Conservation (phyloP, 1,284 basidiomycete species). For the Blastosporella zonata region DNA sequence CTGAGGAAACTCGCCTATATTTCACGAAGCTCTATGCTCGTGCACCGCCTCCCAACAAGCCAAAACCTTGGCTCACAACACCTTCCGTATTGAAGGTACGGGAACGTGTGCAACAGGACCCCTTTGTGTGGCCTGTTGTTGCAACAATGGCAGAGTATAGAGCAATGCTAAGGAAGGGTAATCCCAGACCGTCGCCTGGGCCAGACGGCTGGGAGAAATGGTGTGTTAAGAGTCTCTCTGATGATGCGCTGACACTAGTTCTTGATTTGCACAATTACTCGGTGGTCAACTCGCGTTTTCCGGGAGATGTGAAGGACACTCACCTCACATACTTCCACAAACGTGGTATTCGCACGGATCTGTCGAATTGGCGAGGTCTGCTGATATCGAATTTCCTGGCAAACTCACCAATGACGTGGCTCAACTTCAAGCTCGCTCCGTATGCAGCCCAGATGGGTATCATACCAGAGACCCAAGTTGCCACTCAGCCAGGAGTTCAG, state of each 20-base stretch:
- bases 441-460: conserved; percentile 22
- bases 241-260: conserved; percentile 23
- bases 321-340: conserved; percentile 26
- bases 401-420: conserved; percentile 22
- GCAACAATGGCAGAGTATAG: conserved; percentile 14
- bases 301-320: conserved; percentile 22
- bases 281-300: conserved; percentile 24
- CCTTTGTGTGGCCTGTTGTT: conserved; percentile 24
- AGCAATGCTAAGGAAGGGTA: conserved; percentile 23
- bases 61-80: conserved; percentile 11
- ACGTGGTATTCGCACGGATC: conserved; percentile 20
- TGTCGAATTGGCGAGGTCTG: conserved; percentile 29
- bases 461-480: conserved; percentile 29
- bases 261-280: conserved; percentile 29
- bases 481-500: conserved; percentile 32
- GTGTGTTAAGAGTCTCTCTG: conserved; percentile 23
- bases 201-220: conserved; percentile 35
- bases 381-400: conserved; percentile 23
- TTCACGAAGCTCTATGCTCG: conserved; percentile 2
- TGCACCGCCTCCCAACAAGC: conserved; percentile 6
- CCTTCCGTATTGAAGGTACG: conserved; percentile 2
- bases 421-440: conserved; percentile 22
- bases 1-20: conserved; percentile 2
- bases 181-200: conserved; percentile 25
- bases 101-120: conserved; percentile 8